These are phyloP conservation scores for Penicillium salamii DNA, from an alignment of 495 filamentous ascomycete species.

Conservation along the genomic window DNA sequence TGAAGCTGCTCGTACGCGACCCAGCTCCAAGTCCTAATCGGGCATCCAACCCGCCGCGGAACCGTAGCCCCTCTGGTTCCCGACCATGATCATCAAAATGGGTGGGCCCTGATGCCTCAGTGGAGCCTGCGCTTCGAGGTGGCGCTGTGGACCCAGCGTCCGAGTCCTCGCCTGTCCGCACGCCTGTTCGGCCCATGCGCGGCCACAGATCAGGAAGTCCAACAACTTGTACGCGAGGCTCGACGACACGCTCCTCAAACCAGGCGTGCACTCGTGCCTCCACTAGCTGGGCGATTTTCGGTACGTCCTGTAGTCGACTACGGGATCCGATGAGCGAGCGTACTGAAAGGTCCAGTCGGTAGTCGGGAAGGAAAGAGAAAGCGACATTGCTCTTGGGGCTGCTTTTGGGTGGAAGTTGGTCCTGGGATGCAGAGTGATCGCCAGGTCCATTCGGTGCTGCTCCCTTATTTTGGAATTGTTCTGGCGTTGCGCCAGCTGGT, in stretches of 20 bases:
- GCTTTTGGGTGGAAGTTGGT: conserved; percentile 26
- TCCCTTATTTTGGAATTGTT: conserved; percentile 1
- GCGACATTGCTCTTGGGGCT: conserved; percentile 75
- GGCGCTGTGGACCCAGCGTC: conserved; percentile 41
- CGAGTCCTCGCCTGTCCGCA: conserved; percentile 43
- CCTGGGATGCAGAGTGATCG: conserved; percentile 14
- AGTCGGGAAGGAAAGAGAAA: conserved; percentile 94
- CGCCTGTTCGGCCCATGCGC: conserved; percentile 56
- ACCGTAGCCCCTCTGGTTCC: conserved; percentile 36
- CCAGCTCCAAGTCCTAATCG: conserved; percentile 33
- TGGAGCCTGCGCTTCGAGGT: conserved; percentile 33
- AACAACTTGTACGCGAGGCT: conserved; percentile 94
- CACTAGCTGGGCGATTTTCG: conserved; percentile 93
- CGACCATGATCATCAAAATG: conserved; percentile 19
- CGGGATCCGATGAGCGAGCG: conserved; percentile 89
- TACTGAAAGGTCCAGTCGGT: conserved; percentile 87
- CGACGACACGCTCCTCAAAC: conserved; percentile 96
- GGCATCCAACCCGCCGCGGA: conserved; percentile 29
- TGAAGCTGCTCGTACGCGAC: conserved; percentile 40
- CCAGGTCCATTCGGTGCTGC: conserved; percentile 10
- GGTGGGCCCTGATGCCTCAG: conserved; percentile 23
- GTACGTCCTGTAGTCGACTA: conserved; percentile 88
- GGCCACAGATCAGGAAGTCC: conserved; percentile 93
- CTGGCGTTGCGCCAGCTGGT: conserved; percentile 28
- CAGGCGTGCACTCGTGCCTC: conserved; percentile 88